Conservation (phyloP, 495 filamentous ascomycete species). For the Echria macrotheca region DNA sequence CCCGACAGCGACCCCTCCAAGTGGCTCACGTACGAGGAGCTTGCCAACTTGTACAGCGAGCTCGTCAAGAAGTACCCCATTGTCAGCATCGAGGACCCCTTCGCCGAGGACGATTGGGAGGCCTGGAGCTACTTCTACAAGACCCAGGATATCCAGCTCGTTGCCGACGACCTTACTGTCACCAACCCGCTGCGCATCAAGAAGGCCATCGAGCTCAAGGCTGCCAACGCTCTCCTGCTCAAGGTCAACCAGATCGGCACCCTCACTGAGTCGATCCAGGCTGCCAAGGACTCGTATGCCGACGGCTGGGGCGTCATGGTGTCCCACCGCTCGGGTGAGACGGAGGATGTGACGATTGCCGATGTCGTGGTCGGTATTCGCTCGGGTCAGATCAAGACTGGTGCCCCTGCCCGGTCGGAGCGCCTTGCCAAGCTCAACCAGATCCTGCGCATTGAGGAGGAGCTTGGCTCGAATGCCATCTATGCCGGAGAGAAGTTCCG, state of each 20-base stretch:
- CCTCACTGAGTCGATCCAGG: constrained; percentile 97
- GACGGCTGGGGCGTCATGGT: constrained; percentile 99
- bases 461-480: constrained; percentile 85
- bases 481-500: constrained; percentile 92
- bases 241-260: constrained; percentile 99
- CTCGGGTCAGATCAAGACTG: constrained; percentile 98
- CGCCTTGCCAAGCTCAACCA: constrained; percentile 99
- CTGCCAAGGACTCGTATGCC: constrained; percentile 96
- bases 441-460: constrained; percentile 99
- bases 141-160: constrained; percentile 96
- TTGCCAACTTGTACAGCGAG: constrained; percentile 86
- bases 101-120: constrained; percentile 79
- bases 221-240: constrained; percentile 92
- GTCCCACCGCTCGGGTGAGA: constrained; percentile 97
- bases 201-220: constrained; percentile 98
- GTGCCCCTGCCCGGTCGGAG: constrained; percentile 92
- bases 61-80: constrained; percentile 96
- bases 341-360: constrained; percentile 97
- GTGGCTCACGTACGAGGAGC: constrained; percentile 98
- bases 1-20: constrained; percentile 84
- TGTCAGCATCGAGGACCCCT: constrained; percentile 69
- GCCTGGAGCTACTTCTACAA: constrained; percentile 99
- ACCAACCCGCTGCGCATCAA: constrained; percentile 99
- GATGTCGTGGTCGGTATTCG: constrained; percentile 96
- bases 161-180: constrained; percentile 87